phyloP scores from a whole-genome alignment of 805 yeast species.

The Myxozyma melibiosi region DNA sequence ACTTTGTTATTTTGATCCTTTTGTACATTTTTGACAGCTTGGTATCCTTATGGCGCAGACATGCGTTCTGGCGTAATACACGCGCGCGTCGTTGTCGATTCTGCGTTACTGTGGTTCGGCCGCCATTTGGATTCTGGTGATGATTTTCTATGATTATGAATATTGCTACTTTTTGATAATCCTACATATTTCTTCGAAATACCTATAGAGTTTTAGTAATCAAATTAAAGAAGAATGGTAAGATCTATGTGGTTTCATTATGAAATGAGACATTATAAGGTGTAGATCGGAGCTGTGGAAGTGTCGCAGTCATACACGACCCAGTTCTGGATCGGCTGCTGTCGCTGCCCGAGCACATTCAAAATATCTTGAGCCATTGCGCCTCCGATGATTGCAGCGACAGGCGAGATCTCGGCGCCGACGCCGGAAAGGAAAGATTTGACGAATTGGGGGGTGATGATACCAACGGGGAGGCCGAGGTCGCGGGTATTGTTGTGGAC shows the following conservation, averaged over 20 bases:
- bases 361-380: conserved; percentile 87
- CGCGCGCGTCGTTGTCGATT: too few relatives aligned
- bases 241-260: neutral
- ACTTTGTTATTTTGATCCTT: neutral
- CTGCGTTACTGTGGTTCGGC: too few relatives aligned
- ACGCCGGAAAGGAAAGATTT: conserved; percentile 40
- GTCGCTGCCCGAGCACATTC: conserved; percentile 73
- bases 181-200: neutral
- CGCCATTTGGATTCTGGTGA: neutral
- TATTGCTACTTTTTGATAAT: neutral
- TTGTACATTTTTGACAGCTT: neutral
- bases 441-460: conserved; percentile 47
- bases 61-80: neutral
- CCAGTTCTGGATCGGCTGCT: conserved; percentile 80
- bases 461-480: conserved; percentile 52
- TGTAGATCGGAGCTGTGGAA: conserved; percentile 76
- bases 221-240: neutral
- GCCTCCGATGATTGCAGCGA: conserved; percentile 88
- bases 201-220: neutral
- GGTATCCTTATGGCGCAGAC: neutral
- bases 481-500: conserved; percentile 30
- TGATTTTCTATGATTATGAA: conserved; percentile 7
- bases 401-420: conserved; percentile 72
- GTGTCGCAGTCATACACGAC: conserved; percentile 72
- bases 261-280: conserved; percentile 17